A percentile compares a stretch with the other conserved stretches of the same genome.
These are phyloP conservation scores for Suillus lakei DNA, from an alignment of 768 basidiomycete species.

Conservation along the genomic window DNA sequence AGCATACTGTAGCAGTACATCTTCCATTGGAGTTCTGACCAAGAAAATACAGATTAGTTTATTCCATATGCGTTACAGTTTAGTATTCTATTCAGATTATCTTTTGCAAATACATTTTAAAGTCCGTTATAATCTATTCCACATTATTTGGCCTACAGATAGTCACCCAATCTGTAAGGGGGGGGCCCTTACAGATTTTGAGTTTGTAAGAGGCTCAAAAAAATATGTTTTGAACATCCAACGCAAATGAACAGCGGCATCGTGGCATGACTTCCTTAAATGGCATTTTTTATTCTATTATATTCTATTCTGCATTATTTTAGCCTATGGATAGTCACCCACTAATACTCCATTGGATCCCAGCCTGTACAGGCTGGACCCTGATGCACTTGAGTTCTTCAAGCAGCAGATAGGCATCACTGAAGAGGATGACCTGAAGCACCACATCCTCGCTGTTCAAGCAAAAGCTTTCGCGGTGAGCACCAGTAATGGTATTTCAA, in stretches of 20 bases:
- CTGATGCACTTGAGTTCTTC: conserved; percentile 29
- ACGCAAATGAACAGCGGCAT: too few relatives aligned
- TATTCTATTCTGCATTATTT: too few relatives aligned
- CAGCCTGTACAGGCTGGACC: conserved; percentile 18
- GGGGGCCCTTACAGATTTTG: too few relatives aligned
- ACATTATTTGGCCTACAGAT: neutral
- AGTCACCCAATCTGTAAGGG: neutral
- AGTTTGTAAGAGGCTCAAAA: too few relatives aligned
- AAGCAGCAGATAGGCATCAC: conserved; percentile 34
- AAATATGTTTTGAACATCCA: too few relatives aligned
- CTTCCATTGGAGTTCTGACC: neutral
- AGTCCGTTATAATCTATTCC: neutral
- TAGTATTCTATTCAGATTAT: neutral
- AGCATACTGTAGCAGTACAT: neutral
- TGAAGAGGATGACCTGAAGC: conserved; percentile 33
- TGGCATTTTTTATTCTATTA: too few relatives aligned
- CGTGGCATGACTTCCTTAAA: too few relatives aligned
- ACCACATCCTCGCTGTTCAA: conserved; percentile 40
- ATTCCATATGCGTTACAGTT: neutral
- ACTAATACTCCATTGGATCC: conserved; percentile 9
- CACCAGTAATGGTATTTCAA: conserved; percentile 7
- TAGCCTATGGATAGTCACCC: too few relatives aligned
- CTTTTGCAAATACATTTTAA: neutral
- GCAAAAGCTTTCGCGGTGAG: conserved; percentile 37
- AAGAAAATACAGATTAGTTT: neutral